Evolutionary conservation across 73 alveolate species (phyloP).

Genomic region (Paramecium primaurelia): DNA sequence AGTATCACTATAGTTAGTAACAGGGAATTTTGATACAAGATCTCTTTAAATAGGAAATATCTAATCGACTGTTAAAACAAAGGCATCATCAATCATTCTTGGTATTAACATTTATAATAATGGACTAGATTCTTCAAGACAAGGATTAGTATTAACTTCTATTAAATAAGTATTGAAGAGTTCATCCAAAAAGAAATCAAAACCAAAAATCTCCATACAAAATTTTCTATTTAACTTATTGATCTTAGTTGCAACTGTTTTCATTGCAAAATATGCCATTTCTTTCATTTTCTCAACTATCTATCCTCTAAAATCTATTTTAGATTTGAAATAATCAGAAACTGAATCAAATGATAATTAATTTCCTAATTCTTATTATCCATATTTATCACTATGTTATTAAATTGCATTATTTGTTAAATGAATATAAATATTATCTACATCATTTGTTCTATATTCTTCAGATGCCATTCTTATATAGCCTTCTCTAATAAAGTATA

Average conservation of each 20-base stretch:
- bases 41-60: constrained; percentile 58
- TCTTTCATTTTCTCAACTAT: constrained; percentile 51
- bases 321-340: constrained; percentile 57
- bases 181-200: constrained; percentile 89
- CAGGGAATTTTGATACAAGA: background rate
- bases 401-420: constrained; percentile 84
- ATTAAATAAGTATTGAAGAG: constrained; percentile 82
- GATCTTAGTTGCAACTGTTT: constrained; percentile 76
- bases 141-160: constrained; percentile 91
- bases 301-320: constrained; percentile 5
- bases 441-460: constrained; percentile 62
- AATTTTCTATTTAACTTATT: constrained; percentile 73
- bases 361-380: constrained; percentile 83
- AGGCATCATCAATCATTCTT: constrained; percentile 89
- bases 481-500: constrained; percentile 69
- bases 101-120: constrained; percentile 76
- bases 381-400: constrained; percentile 74
- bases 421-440: constrained; percentile 72
- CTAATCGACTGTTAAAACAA: constrained; percentile 77
- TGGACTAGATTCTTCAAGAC: constrained; percentile 86
- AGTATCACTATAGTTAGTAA: background rate
- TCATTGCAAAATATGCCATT: constrained; percentile 22
- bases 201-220: constrained; percentile 94
- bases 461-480: constrained; percentile 79
- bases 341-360: constrained; percentile 70